phyloP scores from a whole-genome alignment of 371 early-diverging fungal genomes.

The Saksenaea oblongispora region DNA sequence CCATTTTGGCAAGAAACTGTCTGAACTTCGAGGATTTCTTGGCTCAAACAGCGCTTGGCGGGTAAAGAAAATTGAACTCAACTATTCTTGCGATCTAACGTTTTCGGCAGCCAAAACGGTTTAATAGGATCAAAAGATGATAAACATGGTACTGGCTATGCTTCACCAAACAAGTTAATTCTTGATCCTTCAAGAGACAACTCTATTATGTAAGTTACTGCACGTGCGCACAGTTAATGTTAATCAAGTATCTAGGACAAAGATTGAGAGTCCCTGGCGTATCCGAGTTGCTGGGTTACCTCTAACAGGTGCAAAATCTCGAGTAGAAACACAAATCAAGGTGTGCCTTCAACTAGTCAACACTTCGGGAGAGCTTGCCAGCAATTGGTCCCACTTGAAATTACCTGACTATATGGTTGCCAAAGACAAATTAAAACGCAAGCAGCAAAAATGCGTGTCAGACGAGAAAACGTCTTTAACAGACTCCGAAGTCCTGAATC shows the following conservation, averaged over 20 bases:
- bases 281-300: conserved; percentile 72
- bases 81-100: not conserved
- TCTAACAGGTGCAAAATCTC: conserved; percentile 70
- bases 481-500: conserved; percentile 36
- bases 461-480: conserved; percentile 35
- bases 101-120: conserved; percentile 34
- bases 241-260: conserved; percentile 11
- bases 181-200: conserved; percentile 22
- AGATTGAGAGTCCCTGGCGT: conserved; percentile 39
- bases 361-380: conserved; percentile 60
- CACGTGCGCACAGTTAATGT: not conserved
- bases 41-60: conserved; percentile 44
- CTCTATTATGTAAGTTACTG: conserved; percentile 26
- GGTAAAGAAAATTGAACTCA: conserved; percentile 23
- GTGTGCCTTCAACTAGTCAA: conserved; percentile 71
- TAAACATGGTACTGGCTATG: conserved; percentile 16
- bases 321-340: conserved; percentile 86
- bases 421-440: conserved; percentile 59
- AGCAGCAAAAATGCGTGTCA: conserved; percentile 34
- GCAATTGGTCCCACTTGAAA: conserved; percentile 68
- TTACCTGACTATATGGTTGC: conserved; percentile 74
- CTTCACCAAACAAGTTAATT: conserved; percentile 29
- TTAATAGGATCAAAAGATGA: conserved; percentile 36
- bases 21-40: conserved; percentile 51
- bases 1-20: conserved; percentile 50